Evolutionary conservation across 1,139 yeast species (phyloP).

Genomic region (Yamadazyma atlantica): DNA sequence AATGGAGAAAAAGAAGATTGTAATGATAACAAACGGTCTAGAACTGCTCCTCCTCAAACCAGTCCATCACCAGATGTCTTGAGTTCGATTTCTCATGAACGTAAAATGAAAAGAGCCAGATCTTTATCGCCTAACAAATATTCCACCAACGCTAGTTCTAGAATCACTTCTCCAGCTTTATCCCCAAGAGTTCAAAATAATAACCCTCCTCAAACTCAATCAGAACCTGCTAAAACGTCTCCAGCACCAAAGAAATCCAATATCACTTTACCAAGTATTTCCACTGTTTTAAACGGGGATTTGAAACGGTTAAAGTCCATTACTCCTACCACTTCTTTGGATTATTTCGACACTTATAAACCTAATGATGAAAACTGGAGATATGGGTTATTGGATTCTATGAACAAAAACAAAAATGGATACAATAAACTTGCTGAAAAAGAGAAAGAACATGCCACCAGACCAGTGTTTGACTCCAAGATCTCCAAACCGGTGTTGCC

Average conservation of each 20-base stretch:
- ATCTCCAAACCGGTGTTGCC: conserved; percentile 28
- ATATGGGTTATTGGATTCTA: conserved; percentile 40
- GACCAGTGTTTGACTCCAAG: conserved; percentile 44
- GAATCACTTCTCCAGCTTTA: conserved; percentile 6
- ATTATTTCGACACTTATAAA: conserved; percentile 48
- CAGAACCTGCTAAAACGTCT: conserved; percentile 1
- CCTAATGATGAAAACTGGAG: conserved; percentile 52
- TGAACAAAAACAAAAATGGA: conserved; percentile 20
- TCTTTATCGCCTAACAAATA: conserved; percentile 36
- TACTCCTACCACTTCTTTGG: conserved; percentile 47
- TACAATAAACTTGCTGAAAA: conserved; percentile 6
- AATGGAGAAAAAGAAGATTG: conserved; percentile 6
- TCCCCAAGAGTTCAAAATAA: conserved; percentile 8
- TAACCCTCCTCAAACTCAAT: neutral
- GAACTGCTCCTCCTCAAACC: conserved; percentile 50
- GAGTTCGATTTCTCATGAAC: neutral
- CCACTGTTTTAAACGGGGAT: conserved; percentile 33
- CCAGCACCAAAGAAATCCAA: conserved; percentile 9
- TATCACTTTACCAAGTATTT: conserved; percentile 41
- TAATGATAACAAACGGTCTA: conserved; percentile 33
- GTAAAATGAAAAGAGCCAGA: conserved; percentile 22
- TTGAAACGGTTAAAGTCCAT: conserved; percentile 30
- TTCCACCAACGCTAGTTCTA: conserved; percentile 9
- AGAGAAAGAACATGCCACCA: conserved; percentile 9
- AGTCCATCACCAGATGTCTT: conserved; percentile 12